Evolutionary conservation across 2,329 filamentous ascomycete genomes (phyloP).

Genomic region (Keithomyces neogunnii): DNA sequence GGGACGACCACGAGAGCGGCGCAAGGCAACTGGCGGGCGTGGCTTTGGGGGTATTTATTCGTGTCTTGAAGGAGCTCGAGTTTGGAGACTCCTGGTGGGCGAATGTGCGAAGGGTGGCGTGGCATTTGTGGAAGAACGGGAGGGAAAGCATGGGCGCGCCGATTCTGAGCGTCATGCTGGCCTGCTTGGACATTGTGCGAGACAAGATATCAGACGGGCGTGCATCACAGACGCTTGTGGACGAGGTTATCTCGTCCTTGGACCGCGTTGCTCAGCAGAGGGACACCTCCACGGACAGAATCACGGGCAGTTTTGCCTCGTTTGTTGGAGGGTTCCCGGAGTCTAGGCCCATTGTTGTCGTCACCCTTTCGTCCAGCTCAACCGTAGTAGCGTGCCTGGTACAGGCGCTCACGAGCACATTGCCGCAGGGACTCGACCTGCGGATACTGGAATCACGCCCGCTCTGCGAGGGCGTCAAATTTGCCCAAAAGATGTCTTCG

Average conservation of each 20-base stretch:
- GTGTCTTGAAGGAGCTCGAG: constrained; percentile 31
- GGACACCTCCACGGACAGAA: constrained; percentile 18
- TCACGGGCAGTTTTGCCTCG: constrained; percentile 25
- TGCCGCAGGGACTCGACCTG: constrained; percentile 36
- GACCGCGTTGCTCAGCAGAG: constrained; percentile 12
- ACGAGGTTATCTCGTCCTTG: constrained; percentile 13
- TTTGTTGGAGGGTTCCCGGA: constrained; percentile 19
- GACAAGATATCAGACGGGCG: constrained; percentile 10
- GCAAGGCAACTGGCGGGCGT: constrained; percentile 48
- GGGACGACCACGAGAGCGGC: constrained; percentile 48
- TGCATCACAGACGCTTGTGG: constrained; percentile 2
- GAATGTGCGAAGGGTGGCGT: constrained; percentile 45
- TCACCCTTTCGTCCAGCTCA: constrained; percentile 56
- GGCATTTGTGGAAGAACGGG: constrained; percentile 57
- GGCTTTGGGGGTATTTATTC: constrained; percentile 40
- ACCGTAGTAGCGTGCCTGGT: constrained; percentile 45
- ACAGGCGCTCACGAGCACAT: constrained; percentile 23
- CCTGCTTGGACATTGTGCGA: constrained; percentile 33
- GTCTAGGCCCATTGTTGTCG: constrained; percentile 31
- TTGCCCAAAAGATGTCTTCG: constrained; percentile 34
- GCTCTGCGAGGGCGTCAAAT: constrained; percentile 53
- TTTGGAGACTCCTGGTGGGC: constrained; percentile 42
- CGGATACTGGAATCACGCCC: constrained; percentile 60
- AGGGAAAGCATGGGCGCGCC: constrained; percentile 59
- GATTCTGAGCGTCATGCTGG: constrained; percentile 41